Conservation (phyloP, 768 basidiomycete species). For the Phylloporus sp. region DNA sequence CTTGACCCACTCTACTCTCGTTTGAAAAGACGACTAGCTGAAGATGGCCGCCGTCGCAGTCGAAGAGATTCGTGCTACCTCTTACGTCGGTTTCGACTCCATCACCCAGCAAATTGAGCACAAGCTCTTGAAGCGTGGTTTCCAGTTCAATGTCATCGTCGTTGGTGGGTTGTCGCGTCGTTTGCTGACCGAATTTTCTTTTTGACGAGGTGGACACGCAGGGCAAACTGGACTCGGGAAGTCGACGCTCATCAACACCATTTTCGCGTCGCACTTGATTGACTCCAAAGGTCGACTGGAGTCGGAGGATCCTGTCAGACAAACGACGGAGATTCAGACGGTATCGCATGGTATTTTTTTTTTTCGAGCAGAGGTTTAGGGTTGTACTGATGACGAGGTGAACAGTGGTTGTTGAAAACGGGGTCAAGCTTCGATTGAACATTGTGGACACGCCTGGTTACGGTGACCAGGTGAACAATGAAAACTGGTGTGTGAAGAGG, state of each 20-base stretch:
- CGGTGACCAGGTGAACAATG: slow-evolving; percentile 98
- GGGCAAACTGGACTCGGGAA: slow-evolving; percentile 98
- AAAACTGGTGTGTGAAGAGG: slow-evolving; percentile 70
- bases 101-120: slow-evolving; percentile 98
- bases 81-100: slow-evolving; percentile 97
- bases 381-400: slow-evolving; percentile 10
- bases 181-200: not conserved
- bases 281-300: slow-evolving; percentile 94
- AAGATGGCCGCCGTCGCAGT: slow-evolving; percentile 43
- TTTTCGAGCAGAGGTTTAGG: not conserved
- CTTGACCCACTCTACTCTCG: slow-evolving; percentile 12
- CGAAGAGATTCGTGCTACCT: slow-evolving; percentile 83
- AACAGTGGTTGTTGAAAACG: slow-evolving; percentile 92
- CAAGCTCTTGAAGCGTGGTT: slow-evolving; percentile 97
- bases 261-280: slow-evolving; percentile 97
- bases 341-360: slow-evolving; percentile 78
- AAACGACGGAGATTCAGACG: slow-evolving; percentile 96
- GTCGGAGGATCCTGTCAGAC: slow-evolving; percentile 82
- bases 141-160: slow-evolving; percentile 98
- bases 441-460: slow-evolving; percentile 99
- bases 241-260: slow-evolving; percentile 97
- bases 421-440: slow-evolving; percentile 90
- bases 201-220: slow-evolving; percentile 27
- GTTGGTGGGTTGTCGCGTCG: slow-evolving; percentile 59
- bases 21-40: slow-evolving; percentile 11